Conservation (phyloP, 73 alveolate species). For the Paramecium primaurelia region DNA sequence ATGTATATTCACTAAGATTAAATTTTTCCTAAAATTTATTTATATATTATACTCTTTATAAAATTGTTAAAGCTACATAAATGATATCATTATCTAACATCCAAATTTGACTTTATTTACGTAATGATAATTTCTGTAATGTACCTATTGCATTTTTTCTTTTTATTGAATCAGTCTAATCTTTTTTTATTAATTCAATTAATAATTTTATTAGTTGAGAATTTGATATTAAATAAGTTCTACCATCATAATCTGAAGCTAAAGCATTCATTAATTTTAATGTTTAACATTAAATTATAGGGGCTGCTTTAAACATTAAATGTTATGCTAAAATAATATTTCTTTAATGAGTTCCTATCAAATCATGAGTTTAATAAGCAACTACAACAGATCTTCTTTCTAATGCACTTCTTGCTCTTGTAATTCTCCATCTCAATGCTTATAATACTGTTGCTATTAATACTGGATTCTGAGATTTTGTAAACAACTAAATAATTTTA, state of each 20-base stretch:
- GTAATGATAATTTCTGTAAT: slow-evolving; percentile 90
- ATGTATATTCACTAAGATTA: slow-evolving; percentile 88
- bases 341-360: slow-evolving; percentile 67
- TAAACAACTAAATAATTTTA: slow-evolving; percentile 65
- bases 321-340: slow-evolving; percentile 36
- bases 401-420: slow-evolving; percentile 77
- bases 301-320: slow-evolving; percentile 3
- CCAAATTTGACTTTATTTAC: slow-evolving; percentile 90
- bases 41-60: slow-evolving; percentile 50
- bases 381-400: slow-evolving; percentile 73
- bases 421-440: slow-evolving; percentile 88
- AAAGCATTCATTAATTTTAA: slow-evolving; percentile 90
- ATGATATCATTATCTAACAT: slow-evolving; percentile 94
- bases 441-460: slow-evolving; percentile 75
- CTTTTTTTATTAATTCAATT: slow-evolving; percentile 81
- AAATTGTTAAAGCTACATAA: slow-evolving; percentile 88
- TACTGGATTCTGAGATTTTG: slow-evolving; percentile 63
- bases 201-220: slow-evolving; percentile 83
- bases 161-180: slow-evolving; percentile 84
- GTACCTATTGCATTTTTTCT: slow-evolving; percentile 94
- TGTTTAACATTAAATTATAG: slow-evolving; percentile 61
- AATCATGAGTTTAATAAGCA: slow-evolving; percentile 70
- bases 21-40: slow-evolving; percentile 69
- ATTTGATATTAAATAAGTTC: slow-evolving; percentile 88
- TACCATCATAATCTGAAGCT: slow-evolving; percentile 93